Conservation (phyloP, 768 basidiomycete genomes). For the Lentinus brumalis region DNA sequence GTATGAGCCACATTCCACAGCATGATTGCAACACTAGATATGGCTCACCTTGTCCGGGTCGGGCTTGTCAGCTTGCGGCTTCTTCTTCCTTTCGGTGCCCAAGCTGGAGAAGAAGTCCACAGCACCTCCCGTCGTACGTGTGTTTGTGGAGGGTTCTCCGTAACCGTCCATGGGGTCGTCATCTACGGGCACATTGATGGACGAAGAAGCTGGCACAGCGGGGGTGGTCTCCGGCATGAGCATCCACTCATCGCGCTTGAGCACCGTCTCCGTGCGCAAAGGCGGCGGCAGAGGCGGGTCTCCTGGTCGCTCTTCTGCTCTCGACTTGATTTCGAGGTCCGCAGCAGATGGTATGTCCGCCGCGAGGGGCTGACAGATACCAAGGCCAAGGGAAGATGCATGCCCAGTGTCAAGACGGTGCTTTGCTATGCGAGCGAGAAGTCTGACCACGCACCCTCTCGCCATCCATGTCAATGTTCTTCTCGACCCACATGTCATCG, state of each 20-base stretch:
- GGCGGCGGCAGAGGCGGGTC: constrained; percentile 51
- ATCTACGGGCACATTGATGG: constrained; percentile 34
- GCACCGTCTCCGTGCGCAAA: constrained; percentile 45
- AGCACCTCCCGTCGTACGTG: constrained; percentile 54
- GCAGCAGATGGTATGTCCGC: constrained; percentile 78
- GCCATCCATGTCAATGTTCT: constrained; percentile 79
- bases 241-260: constrained; percentile 92
- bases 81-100: constrained; percentile 74
- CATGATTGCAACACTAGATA: neutral
- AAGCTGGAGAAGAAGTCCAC: constrained; percentile 91
- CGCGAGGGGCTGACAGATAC: constrained; percentile 52
- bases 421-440: neutral
- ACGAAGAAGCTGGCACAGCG: constrained; percentile 26
- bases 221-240: constrained; percentile 45
- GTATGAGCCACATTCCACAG: constrained; percentile 5
- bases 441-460: constrained; percentile 57
- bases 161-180: constrained; percentile 69
- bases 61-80: constrained; percentile 56
- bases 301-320: constrained; percentile 48
- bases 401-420: constrained; percentile 2
- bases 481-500: constrained; percentile 85
- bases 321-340: constrained; percentile 68
- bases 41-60: constrained; percentile 70
- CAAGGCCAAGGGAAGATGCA: neutral
- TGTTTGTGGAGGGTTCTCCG: constrained; percentile 48